phyloP scores from a whole-genome alignment of 495 filamentous ascomycete species.

The Aspergillus heteromorphus region DNA sequence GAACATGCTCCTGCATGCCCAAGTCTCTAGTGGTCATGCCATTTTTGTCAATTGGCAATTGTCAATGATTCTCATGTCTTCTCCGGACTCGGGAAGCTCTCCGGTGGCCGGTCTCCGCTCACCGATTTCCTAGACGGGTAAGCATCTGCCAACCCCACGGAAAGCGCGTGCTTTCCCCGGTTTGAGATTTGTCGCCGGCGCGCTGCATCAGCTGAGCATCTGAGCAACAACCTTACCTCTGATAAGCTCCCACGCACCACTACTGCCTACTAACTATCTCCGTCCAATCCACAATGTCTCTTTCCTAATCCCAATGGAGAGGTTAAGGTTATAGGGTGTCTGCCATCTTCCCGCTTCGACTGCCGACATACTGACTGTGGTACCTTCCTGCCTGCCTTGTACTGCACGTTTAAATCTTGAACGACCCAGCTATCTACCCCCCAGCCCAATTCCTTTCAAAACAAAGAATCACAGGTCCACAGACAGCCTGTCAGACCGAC shows the following conservation, averaged over 20 bases:
- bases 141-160: slow-evolving; percentile 16
- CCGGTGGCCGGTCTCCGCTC: slow-evolving; percentile 22
- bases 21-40: too few relatives aligned
- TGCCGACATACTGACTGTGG: too few relatives aligned
- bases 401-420: background rate
- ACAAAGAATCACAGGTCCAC: background rate
- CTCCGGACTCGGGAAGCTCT: background rate
- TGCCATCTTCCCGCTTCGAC: background rate
- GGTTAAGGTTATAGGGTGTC: slow-evolving; percentile 3
- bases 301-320: background rate
- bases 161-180: slow-evolving; percentile 16
- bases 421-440: background rate
- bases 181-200: slow-evolving; percentile 1
- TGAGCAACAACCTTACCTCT: background rate
- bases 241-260: background rate
- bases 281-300: background rate
- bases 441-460: background rate
- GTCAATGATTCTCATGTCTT: too few relatives aligned
- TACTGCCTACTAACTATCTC: background rate
- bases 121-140: slow-evolving; percentile 36
- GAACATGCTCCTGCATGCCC: too few relatives aligned
- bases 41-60: too few relatives aligned
- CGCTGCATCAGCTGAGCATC: slow-evolving; percentile 10
- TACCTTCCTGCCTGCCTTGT: background rate
- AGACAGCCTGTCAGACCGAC: background rate